phyloP scores from a whole-genome alignment of 805 yeast species.

The Barnettozyma wickerhamii region DNA sequence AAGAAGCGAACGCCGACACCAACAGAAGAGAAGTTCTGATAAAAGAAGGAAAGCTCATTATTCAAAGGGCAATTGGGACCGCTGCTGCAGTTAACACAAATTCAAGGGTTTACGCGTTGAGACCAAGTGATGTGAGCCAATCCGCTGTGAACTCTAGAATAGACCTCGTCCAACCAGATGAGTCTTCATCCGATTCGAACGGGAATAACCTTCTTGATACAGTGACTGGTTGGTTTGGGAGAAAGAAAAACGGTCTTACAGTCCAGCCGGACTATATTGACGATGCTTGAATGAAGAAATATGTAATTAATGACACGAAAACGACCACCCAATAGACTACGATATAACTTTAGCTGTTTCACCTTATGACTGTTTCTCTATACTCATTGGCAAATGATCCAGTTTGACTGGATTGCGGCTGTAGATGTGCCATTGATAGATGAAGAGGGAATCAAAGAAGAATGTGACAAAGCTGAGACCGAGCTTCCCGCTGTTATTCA shows the following conservation, averaged over 20 bases:
- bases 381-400: background rate
- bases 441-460: conserved; percentile 32
- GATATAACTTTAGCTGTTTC: background rate
- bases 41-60: conserved; percentile 23
- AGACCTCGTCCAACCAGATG: background rate
- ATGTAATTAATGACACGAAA: too few species aligned
- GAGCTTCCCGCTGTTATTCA: conserved; percentile 36
- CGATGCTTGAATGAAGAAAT: background rate
- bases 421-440: conserved; percentile 33
- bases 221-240: conserved; percentile 1
- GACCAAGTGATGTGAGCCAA: background rate
- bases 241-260: background rate
- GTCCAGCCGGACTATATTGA: conserved; percentile 2
- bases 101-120: background rate
- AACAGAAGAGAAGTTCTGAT: conserved; percentile 16
- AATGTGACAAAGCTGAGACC: conserved; percentile 36
- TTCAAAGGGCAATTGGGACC: conserved; percentile 21
- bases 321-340: background rate
- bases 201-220: background rate
- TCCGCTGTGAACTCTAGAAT: background rate
- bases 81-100: background rate
- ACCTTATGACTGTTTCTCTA: background rate
- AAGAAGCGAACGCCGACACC: conserved; percentile 18
- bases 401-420: conserved; percentile 7
- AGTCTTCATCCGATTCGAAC: background rate